Conservation (phyloP, 1,139 yeast genomes). For the Zhuliangozyma parablackwelliae region DNA sequence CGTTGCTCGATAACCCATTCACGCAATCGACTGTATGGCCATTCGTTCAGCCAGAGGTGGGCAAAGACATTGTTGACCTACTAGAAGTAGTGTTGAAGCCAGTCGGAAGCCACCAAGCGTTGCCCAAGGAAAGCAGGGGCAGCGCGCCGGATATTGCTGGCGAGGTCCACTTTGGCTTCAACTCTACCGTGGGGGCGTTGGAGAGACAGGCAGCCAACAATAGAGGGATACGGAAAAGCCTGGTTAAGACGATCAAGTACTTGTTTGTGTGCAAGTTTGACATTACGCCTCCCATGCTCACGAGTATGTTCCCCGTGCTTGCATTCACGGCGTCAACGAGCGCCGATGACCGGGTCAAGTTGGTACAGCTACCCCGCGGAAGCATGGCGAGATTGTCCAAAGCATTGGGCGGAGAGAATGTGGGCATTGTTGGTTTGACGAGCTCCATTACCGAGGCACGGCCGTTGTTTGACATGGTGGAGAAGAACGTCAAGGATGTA, state of each 20-base stretch:
- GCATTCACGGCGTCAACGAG: constrained; percentile 41
- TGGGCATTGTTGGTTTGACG: constrained; percentile 27
- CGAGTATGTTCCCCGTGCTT: constrained; percentile 51
- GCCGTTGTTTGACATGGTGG: constrained; percentile 27
- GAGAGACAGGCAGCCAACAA: constrained; percentile 42
- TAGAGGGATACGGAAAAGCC: constrained; percentile 11
- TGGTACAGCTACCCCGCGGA: constrained; percentile 52
- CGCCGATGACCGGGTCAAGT: constrained; percentile 31
- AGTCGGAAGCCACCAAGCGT: constrained; percentile 29
- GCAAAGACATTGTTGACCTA: constrained; percentile 35
- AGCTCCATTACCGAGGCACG: constrained; percentile 19
- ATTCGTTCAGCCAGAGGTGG: constrained; percentile 32
- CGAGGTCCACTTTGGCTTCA: constrained; percentile 47
- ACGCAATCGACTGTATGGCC: constrained; percentile 53
- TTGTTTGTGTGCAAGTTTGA: constrained; percentile 56
- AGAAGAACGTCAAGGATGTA: constrained; percentile 30
- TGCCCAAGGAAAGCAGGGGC: constrained; percentile 9
- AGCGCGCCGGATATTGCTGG: constrained; percentile 21
- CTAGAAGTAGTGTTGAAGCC: constrained; percentile 34
- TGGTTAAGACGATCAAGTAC: constrained; percentile 20
- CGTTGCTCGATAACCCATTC: constrained; percentile 57
- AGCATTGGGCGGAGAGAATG: constrained; percentile 23
- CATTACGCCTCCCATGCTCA: constrained; percentile 43
- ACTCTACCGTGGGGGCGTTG: constrained; percentile 45
- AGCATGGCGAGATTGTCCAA: constrained; percentile 33